Evolutionary conservation across 768 basidiomycete species (phyloP).

Genomic region (Xerocomellus amylosporus): DNA sequence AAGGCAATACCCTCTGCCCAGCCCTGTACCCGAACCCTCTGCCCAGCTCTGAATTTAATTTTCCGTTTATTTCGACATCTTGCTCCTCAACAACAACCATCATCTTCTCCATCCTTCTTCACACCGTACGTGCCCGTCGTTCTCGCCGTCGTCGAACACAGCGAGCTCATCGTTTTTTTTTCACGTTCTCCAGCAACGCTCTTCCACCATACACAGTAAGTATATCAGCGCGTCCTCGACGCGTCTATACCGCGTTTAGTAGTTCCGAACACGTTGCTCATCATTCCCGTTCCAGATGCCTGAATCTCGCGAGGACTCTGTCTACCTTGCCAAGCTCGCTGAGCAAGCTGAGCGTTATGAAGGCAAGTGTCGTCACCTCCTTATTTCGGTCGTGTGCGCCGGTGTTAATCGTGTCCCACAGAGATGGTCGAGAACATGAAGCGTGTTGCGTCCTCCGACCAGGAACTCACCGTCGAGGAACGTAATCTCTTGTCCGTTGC

Average conservation of each 20-base stretch:
- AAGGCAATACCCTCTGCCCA: slow-evolving; percentile 34
- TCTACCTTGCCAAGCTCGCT: slow-evolving; percentile 99
- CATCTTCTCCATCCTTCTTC: slow-evolving; percentile 39
- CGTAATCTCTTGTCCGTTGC: slow-evolving; percentile 97
- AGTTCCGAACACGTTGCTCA: slow-evolving; percentile 18
- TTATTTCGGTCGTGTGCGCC: slow-evolving; percentile 13
- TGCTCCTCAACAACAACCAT: slow-evolving; percentile 47
- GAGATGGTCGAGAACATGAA: slow-evolving; percentile 99
- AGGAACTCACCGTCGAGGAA: slow-evolving; percentile 98
- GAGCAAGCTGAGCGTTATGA: slow-evolving; percentile 99
- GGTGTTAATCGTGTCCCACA: slow-evolving; percentile 28
- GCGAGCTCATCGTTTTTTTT: slow-evolving; percentile 36
- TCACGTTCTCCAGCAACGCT: slow-evolving; percentile 16
- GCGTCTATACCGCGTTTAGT: slow-evolving; percentile 32
- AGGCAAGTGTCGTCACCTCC: slow-evolving; percentile 49
- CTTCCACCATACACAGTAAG: slow-evolving; percentile 41
- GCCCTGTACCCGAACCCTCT: slow-evolving; percentile 63
- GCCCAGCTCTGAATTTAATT: slow-evolving; percentile 70
- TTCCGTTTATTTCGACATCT: slow-evolving; percentile 48
- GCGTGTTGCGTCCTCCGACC: slow-evolving; percentile 94
- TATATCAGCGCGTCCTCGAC: slow-evolving; percentile 37
- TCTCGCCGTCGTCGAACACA: slow-evolving; percentile 31
- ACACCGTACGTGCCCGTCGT: slow-evolving; percentile 41
- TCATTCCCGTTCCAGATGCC: slow-evolving; percentile 53
- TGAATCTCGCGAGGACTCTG: slow-evolving; percentile 87